Evolutionary conservation across 345 rosid species (phyloP), one percentile per base, ranked within the genome.

Genomic region (Chamaenerion angustifolium): DNA sequence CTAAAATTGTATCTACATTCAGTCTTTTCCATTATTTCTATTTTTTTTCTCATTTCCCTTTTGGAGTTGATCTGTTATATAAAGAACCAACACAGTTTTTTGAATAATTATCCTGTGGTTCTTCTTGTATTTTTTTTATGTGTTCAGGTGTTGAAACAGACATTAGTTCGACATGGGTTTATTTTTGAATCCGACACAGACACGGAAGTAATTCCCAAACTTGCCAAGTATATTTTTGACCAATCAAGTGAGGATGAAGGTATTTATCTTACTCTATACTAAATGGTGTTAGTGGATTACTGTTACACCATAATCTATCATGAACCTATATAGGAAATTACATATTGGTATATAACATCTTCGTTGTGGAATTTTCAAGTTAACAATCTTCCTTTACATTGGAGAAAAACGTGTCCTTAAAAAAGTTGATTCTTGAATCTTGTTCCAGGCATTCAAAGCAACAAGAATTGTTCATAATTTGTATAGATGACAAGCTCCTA

Each of bases 161-260:
- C 80, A 4, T 62, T 90, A 45, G 66, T 76, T 21, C 79, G 81
- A 43, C 98, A 90, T 70, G 95, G 98, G 12, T 90, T 79, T 70
- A 71, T 72, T 27, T 90, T 90, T 67, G 88, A 81, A 54, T 90
- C 98, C 48, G 95, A 90, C 31, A 90, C 92, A 23, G 98, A 86
- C 68, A 83, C 92, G 3, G 98, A 90, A 83, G 95, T 90, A 45
- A 90, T 86, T 65, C 94, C 98, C 8, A 86, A 90, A 76, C 94
- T 90, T 58, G 95, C 83, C 58, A 81, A 90, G 63, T 86, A 71
- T 55, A 88, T 90, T 56, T 90, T 77, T 59, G 98, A 90, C 59
- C 80, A 79, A 65, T 93, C 95, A 56, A 79, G 66, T 68, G 95
- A 83, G 66, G 83, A 18, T 42, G 83, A 83, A 78, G 89, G 93